Conservation (phyloP, 2,329 filamentous ascomycete species). For the Plectosphaerella cucumerina region DNA sequence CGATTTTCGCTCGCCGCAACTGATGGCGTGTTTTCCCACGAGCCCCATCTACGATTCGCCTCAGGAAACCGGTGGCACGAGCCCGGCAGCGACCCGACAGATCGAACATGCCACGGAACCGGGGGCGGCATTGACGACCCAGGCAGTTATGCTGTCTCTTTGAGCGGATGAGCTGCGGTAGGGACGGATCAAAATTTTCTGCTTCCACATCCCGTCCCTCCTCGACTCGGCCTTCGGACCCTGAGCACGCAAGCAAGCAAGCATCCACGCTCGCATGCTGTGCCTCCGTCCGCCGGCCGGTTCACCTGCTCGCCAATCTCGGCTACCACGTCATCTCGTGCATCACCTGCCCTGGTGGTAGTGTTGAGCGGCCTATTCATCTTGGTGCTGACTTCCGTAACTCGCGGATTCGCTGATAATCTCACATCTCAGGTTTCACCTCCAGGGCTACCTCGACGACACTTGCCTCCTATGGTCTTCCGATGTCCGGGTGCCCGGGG, state of each 20-base stretch:
- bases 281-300: neutral
- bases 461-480: too few species aligned
- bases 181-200: too few species aligned
- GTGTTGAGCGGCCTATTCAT: neutral
- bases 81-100: neutral
- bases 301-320: neutral
- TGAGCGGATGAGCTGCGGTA: too few species aligned
- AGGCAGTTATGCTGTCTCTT: neutral
- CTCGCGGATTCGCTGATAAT: too few species aligned
- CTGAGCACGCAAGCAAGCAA: too few species aligned
- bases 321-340: neutral
- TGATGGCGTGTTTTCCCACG: conserved; percentile 2
- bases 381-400: too few species aligned
- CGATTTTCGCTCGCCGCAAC: neutral
- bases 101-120: neutral
- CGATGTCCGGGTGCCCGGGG: too few species aligned
- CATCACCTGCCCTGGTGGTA: neutral
- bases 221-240: neutral
- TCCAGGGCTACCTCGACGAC: too few species aligned
- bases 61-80: neutral
- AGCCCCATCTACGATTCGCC: neutral
- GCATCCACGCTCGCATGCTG: too few species aligned
- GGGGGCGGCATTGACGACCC: neutral
- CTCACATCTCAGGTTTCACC: too few species aligned
- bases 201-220: too few species aligned